Percentiles rank a stretch among this genome's conserved stretches.
phyloP scores from a whole-genome alignment of 352 stramenopile genomes.

The Aphanomyces euteiches region DNA sequence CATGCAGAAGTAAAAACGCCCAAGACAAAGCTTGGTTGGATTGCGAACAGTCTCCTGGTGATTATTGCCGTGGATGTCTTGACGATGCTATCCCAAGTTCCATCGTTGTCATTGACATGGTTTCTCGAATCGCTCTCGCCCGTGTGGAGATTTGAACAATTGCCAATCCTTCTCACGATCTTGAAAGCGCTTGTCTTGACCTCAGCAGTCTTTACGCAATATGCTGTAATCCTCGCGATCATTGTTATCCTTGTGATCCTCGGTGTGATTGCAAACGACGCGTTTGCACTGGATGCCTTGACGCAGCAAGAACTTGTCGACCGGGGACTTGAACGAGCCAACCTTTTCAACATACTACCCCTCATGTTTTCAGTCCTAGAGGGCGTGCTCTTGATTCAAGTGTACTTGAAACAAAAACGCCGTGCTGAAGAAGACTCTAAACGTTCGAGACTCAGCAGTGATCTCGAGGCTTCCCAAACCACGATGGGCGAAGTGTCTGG shows the following conservation, averaged over 20 bases:
- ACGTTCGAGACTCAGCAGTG: slow-evolving; percentile 39
- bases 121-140: slow-evolving; percentile 2
- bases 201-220: slow-evolving; percentile 45
- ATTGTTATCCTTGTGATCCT: slow-evolving; percentile 48
- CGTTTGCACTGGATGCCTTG: slow-evolving; percentile 68
- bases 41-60: slow-evolving; percentile 17
- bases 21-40: slow-evolving; percentile 24
- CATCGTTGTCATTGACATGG: neutral
- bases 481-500: slow-evolving; percentile 35
- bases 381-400: slow-evolving; percentile 68
- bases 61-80: slow-evolving; percentile 3
- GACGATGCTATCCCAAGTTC: slow-evolving; percentile 17
- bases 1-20: neutral
- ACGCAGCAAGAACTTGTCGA: slow-evolving; percentile 51
- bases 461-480: slow-evolving; percentile 32
- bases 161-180: slow-evolving; percentile 60
- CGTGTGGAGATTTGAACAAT: slow-evolving; percentile 69
- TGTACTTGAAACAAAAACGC: slow-evolving; percentile 35
- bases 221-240: slow-evolving; percentile 41
- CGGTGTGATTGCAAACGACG: slow-evolving; percentile 58
- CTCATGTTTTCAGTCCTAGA: slow-evolving; percentile 83
- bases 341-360: slow-evolving; percentile 77
- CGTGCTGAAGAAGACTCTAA: neutral
- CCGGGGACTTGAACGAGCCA: slow-evolving; percentile 55
- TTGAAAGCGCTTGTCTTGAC: slow-evolving; percentile 60